Evolutionary conservation across 2,329 filamentous ascomycete species (phyloP).

Genomic region (Aspergillaceae sp.): DNA sequence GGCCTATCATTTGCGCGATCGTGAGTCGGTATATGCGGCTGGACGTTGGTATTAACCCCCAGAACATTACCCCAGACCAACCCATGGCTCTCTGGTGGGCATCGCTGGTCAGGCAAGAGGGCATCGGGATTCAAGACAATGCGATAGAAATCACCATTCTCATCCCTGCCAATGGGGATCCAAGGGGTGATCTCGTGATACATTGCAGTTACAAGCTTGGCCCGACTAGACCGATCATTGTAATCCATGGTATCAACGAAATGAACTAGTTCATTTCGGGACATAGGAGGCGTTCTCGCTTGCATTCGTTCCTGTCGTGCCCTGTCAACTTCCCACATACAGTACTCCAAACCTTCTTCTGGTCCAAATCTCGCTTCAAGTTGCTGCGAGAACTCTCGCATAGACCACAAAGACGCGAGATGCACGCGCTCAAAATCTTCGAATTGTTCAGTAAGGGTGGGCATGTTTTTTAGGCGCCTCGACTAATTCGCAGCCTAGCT

Average conservation of each 20-base stretch:
- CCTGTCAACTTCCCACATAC: neutral
- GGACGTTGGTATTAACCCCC: neutral
- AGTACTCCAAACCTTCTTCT: neutral
- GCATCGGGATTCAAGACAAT: neutral
- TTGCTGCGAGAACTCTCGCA: too few relatives aligned
- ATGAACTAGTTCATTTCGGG: neutral
- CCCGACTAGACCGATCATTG: neutral
- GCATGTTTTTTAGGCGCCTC: too few relatives aligned
- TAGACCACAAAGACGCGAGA: too few relatives aligned
- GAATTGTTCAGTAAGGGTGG: too few relatives aligned
- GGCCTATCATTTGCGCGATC: neutral
- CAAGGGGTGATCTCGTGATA: neutral
- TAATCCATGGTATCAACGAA: neutral
- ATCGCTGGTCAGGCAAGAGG: neutral
- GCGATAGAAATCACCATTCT: neutral
- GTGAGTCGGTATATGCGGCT: neutral
- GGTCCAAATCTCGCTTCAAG: too few relatives aligned
- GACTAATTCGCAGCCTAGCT: too few relatives aligned
- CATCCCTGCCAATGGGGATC: neutral
- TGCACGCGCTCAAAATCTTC: too few relatives aligned
- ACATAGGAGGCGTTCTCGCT: neutral
- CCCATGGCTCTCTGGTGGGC: too few relatives aligned
- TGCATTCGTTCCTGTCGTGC: neutral
- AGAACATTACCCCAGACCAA: neutral
- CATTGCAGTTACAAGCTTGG: neutral